phyloP scores from a whole-genome alignment of 2,329 filamentous ascomycete genomes.

The Phialophora expanda region DNA sequence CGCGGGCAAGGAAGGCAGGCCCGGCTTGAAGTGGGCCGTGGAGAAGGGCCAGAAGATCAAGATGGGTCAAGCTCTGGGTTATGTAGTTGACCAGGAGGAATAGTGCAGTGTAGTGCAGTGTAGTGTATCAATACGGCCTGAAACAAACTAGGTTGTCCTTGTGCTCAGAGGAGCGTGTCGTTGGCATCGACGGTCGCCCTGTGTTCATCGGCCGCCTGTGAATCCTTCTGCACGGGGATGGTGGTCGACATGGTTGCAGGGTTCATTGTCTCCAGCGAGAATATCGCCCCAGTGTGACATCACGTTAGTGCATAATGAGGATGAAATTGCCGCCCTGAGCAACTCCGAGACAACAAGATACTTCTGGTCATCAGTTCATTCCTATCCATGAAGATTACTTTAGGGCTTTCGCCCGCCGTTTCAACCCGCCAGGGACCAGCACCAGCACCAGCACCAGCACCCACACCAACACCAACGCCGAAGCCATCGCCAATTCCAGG shows the following conservation, averaged over 20 bases:
- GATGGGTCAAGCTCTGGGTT: constrained; percentile 84
- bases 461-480: neutral
- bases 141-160: no score
- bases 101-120: no score
- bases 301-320: neutral
- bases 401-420: constrained; percentile 22
- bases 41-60: constrained; percentile 86
- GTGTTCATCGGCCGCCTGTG: no score
- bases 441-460: constrained; percentile 1
- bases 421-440: constrained; percentile 1
- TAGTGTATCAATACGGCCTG: no score
- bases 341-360: neutral
- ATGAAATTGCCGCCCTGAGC: neutral
- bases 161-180: no score
- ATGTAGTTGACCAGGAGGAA: constrained; percentile 61
- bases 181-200: no score
- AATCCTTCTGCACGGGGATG: no score
- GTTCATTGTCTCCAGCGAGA: no score
- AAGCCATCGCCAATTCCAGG: neutral
- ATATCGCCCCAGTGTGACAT: neutral
- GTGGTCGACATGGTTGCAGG: no score
- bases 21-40: constrained; percentile 84
- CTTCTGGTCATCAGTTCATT: constrained; percentile 4
- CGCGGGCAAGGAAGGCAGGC: constrained; percentile 60
- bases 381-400: neutral